Conservation (phyloP, 2,329 filamentous ascomycete genomes). For the Alternaria metachromatica region DNA sequence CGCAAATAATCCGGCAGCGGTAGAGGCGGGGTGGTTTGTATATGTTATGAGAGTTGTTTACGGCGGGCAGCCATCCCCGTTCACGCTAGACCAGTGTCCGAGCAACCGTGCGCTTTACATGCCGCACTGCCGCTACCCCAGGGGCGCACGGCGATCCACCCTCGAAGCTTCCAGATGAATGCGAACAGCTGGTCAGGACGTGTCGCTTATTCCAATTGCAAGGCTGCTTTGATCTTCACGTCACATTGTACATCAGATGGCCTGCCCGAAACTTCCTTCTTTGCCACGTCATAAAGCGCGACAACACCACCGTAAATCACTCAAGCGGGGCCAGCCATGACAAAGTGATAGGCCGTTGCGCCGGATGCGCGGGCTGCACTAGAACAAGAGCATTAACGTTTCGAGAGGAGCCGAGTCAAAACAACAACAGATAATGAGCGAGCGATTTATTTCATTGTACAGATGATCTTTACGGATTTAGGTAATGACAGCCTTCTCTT, state of each 20-base stretch:
- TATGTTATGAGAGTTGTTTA: slow-evolving; percentile 17
- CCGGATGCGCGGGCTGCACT: neutral
- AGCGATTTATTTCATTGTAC: neutral
- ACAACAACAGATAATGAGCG: neutral
- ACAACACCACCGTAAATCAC: slow-evolving; percentile 5
- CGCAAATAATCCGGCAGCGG: slow-evolving; percentile 18
- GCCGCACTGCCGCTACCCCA: slow-evolving; percentile 11
- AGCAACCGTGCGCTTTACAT: slow-evolving; percentile 20
- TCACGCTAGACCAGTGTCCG: slow-evolving; percentile 15
- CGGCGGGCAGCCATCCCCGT: slow-evolving; percentile 6
- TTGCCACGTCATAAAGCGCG: slow-evolving; percentile 4
- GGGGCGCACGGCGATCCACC: slow-evolving; percentile 7
- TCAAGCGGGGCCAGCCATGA: slow-evolving; percentile 1
- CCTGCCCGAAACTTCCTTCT: neutral
- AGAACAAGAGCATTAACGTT: neutral
- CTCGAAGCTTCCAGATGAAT: slow-evolving; percentile 7
- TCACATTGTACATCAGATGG: neutral
- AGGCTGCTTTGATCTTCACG: neutral
- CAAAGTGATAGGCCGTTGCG: neutral
- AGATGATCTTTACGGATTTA: neutral
- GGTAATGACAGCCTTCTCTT: slow-evolving; percentile 2
- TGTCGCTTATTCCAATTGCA: neutral
- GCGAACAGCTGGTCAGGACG: neutral
- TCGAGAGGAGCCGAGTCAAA: neutral
- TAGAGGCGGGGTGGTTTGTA: slow-evolving; percentile 25